Evolutionary conservation across 164 flowering plant species (phyloP).

Genomic region (Tinospora cordifolia): DNA sequence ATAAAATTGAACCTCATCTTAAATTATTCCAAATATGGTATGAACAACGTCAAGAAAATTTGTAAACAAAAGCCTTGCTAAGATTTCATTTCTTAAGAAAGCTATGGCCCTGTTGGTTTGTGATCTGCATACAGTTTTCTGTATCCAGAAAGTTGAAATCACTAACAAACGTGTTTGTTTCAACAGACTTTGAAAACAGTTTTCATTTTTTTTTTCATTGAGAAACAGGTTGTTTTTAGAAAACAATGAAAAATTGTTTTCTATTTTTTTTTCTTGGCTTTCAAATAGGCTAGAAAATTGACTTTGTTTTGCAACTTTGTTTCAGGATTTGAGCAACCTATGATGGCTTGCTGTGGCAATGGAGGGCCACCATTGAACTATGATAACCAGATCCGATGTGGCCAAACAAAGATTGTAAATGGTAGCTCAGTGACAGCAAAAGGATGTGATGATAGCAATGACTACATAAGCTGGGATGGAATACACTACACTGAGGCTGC

Average conservation of each 20-base stretch:
- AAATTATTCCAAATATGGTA: constrained; percentile 70
- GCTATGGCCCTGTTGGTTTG: too few species aligned
- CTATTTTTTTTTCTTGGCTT: too few species aligned
- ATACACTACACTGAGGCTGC: constrained; percentile 87
- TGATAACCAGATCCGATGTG: constrained; percentile 53
- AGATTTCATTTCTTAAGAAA: too few species aligned
- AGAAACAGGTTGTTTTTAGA: too few species aligned
- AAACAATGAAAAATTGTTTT: too few species aligned
- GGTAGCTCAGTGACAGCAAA: constrained; percentile 55
- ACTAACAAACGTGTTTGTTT: too few species aligned
- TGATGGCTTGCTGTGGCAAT: constrained; percentile 69
- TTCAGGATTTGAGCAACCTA: constrained; percentile 67
- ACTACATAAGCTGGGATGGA: constrained; percentile 80
- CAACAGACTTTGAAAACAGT: too few species aligned
- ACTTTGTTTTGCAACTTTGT: constrained; percentile 4
- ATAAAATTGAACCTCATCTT: constrained; percentile 70
- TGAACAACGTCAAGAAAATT: constrained; percentile 6
- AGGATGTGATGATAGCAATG: constrained; percentile 48
- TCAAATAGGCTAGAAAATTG: not conserved
- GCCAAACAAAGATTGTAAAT: constrained; percentile 50
- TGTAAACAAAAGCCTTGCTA: too few species aligned
- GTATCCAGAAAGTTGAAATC: too few species aligned
- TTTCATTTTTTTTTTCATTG: too few species aligned
- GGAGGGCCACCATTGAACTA: constrained; percentile 77
- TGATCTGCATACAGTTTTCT: too few species aligned